Percentiles rank a stretch among this genome's conserved stretches.
Evolutionary conservation across 345 rosid species (phyloP).

Genomic region (Eutrema yunnanense): DNA sequence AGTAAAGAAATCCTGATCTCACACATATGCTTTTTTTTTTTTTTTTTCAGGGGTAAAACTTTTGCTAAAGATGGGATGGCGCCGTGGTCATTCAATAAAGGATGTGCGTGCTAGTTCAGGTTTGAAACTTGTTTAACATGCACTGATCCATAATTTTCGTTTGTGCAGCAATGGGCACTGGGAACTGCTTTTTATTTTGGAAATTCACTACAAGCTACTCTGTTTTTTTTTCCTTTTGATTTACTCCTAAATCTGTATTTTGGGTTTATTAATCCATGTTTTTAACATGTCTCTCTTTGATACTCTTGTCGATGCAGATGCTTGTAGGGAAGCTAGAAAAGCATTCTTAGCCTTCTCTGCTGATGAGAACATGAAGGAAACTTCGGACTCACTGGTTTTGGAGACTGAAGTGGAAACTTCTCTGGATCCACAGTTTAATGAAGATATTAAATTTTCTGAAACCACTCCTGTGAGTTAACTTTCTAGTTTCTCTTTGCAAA

Average conservation of each 20-base stretch:
- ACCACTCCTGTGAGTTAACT: slow-evolving; percentile 65
- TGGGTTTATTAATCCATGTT: neutral
- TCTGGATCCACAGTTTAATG: slow-evolving; percentile 30
- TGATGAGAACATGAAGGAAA: slow-evolving; percentile 41
- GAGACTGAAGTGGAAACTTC: slow-evolving; percentile 39
- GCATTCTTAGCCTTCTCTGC: slow-evolving; percentile 85
- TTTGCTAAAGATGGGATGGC: slow-evolving; percentile 95
- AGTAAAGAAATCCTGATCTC: slow-evolving; percentile 1
- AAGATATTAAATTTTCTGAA: slow-evolving; percentile 45
- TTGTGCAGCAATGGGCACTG: neutral
- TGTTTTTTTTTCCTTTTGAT: neutral
- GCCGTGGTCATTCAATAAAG: slow-evolving; percentile 76
- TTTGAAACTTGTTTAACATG: slow-evolving; percentile 17
- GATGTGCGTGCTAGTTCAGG: slow-evolving; percentile 54
- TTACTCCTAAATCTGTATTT: neutral
- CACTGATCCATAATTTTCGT: neutral
- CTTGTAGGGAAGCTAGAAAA: slow-evolving; percentile 95
- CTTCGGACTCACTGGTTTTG: slow-evolving; percentile 30
- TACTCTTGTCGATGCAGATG: slow-evolving; percentile 42
- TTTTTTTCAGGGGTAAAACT: slow-evolving; percentile 66
- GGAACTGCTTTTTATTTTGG: neutral
- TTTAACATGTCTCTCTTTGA: slow-evolving; percentile 4
- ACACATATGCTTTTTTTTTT: neutral
- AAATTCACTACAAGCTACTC: neutral
- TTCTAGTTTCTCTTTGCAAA: slow-evolving; percentile 20